These are phyloP conservation scores for Cardiospermum halicacabum DNA, from an alignment of 345 rosid genomes.

Conservation along the genomic window DNA sequence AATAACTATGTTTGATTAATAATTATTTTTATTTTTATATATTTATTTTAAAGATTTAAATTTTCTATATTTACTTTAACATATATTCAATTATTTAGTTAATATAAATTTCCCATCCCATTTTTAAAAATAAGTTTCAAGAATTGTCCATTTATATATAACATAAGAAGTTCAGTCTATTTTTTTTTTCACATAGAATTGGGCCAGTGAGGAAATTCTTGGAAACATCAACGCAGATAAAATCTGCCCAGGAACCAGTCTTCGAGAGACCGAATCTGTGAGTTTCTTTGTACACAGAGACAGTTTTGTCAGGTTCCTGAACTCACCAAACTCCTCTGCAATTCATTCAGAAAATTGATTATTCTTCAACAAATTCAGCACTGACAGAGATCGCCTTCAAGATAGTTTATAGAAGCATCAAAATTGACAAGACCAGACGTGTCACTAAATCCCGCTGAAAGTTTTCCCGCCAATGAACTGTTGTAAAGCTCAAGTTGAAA, in stretches of 20 bases:
- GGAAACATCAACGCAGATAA: constrained; percentile 57
- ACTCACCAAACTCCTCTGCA: constrained; percentile 61
- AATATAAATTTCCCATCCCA: no score
- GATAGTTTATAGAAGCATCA: constrained; percentile 55
- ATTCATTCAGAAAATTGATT: constrained; percentile 60
- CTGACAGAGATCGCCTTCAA: constrained; percentile 66
- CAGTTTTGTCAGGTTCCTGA: constrained; percentile 44
- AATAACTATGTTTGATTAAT: no score
- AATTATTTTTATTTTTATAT: no score
- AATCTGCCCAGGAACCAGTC: constrained; percentile 57
- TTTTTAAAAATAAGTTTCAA: constrained; percentile 49
- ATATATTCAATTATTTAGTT: no score
- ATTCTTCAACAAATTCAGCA: constrained; percentile 38
- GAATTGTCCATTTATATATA: constrained; percentile 60
- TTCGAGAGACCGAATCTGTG: constrained; percentile 59
- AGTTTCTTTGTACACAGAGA: constrained; percentile 64
- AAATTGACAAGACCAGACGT: constrained; percentile 44
- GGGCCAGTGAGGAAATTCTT: constrained; percentile 73
- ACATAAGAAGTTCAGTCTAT: constrained; percentile 48
- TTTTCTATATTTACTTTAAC: no score
- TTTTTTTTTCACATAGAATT: constrained; percentile 65
- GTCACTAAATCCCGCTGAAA: constrained; percentile 59
- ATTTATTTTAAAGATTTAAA: no score
- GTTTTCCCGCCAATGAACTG: constrained; percentile 52
- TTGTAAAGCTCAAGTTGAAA: constrained; percentile 70